Conservation (phyloP, 2,329 filamentous ascomycete genomes). For the Alternaria sp. region DNA sequence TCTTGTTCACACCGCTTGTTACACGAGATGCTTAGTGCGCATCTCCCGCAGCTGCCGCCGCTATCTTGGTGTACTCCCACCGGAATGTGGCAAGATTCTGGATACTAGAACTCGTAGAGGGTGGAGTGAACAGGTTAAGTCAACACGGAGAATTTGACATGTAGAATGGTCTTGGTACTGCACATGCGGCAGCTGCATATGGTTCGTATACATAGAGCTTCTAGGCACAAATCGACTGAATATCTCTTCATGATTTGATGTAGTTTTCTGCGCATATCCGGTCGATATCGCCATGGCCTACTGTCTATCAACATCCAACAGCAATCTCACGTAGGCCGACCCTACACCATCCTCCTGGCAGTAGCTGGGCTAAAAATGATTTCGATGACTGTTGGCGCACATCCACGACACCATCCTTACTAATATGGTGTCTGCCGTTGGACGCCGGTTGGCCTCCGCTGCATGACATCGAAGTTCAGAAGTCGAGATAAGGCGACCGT, state of each 20-base stretch:
- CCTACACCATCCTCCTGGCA: not conserved
- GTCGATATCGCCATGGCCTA: not conserved
- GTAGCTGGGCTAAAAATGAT: not conserved
- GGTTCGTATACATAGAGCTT: not conserved
- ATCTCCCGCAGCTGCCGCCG: slow-evolving; percentile 14
- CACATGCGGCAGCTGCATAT: not conserved
- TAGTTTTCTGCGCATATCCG: not conserved
- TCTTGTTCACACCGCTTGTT: slow-evolving; percentile 20
- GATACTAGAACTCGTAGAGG: slow-evolving; percentile 1
- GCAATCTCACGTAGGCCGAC: not conserved
- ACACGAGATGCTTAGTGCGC: slow-evolving; percentile 11
- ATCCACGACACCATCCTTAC: slow-evolving; percentile 9
- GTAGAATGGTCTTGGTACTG: not conserved
- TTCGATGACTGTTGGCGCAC: not conserved
- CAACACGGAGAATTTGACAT: not conserved
- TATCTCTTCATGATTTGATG: not conserved
- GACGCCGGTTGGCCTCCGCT: not conserved
- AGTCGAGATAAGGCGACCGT: slow-evolving; percentile 8
- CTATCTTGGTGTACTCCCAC: not conserved
- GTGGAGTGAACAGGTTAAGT: slow-evolving; percentile 1
- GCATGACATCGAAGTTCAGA: not conserved
- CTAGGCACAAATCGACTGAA: not conserved
- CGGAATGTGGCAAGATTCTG: slow-evolving; percentile 2
- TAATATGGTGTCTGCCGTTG: slow-evolving; percentile 3
- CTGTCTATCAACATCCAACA: not conserved